Conservation (phyloP, 2,329 filamentous ascomycete species). For the Westerdykella ornata region DNA sequence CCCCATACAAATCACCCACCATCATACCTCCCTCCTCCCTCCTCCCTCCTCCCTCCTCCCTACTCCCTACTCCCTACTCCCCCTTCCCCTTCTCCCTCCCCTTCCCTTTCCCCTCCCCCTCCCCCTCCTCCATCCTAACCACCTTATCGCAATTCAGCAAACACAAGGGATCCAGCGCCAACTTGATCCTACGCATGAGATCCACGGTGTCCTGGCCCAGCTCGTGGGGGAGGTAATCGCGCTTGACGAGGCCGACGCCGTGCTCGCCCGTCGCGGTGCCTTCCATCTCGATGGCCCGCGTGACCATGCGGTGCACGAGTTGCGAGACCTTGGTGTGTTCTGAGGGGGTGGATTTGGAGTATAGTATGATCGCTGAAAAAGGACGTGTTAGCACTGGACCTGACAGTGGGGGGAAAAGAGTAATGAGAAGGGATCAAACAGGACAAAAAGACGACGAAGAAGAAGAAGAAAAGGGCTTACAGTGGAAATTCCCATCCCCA, state of each 20-base stretch:
- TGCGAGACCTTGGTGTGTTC: slow-evolving; percentile 52
- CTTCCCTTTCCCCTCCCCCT: slow-evolving; percentile 33
- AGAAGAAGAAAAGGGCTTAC: slow-evolving; percentile 36
- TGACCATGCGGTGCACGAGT: slow-evolving; percentile 77
- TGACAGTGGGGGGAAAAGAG: background rate
- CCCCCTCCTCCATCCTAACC: slow-evolving; percentile 49
- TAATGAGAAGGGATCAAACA: background rate
- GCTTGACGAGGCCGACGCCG: slow-evolving; percentile 75
- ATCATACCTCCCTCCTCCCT: too few relatives aligned
- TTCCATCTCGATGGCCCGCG: slow-evolving; percentile 76
- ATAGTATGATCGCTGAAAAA: slow-evolving; percentile 52
- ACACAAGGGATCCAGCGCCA: slow-evolving; percentile 68
- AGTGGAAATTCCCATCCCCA: slow-evolving; percentile 68
- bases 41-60: too few relatives aligned
- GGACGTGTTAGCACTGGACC: slow-evolving; percentile 2
- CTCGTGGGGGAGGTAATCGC: slow-evolving; percentile 75
- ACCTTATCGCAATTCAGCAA: slow-evolving; percentile 60
- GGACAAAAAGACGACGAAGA: background rate
- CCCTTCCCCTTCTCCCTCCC: background rate
- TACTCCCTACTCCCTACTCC: too few relatives aligned
- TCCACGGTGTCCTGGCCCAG: slow-evolving; percentile 68
- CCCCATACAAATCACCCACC: too few relatives aligned
- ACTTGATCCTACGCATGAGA: slow-evolving; percentile 79
- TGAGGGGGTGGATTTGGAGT: slow-evolving; percentile 59
- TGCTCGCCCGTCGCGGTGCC: slow-evolving; percentile 83